phyloP scores from a whole-genome alignment of 129 eudicot genomes.

The Helianthus annuus region DNA sequence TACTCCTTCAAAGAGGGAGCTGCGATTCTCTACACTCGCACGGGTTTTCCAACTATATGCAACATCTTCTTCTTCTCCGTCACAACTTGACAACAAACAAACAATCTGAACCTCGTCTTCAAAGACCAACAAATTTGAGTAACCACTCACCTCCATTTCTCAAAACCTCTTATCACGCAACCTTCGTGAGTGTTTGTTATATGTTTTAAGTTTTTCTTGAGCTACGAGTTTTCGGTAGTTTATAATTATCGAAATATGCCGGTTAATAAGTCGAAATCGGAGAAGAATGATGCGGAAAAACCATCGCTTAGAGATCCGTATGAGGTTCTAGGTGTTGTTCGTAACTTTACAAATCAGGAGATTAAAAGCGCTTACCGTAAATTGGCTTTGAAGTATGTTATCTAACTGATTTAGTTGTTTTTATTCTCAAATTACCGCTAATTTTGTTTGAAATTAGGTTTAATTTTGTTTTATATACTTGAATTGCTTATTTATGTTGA shows the following conservation, averaged over 20 bases:
- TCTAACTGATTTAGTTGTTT: not conserved
- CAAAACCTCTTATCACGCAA: not conserved
- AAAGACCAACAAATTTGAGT: not conserved
- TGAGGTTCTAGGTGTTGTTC: constrained; percentile 72
- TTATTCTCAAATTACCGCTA: too few species aligned
- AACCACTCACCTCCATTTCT: constrained; percentile 6
- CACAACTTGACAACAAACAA: not conserved
- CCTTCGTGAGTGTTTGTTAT: constrained; percentile 15
- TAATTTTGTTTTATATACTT: not conserved
- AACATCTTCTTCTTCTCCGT: constrained; percentile 16
- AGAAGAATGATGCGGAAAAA: constrained; percentile 46
- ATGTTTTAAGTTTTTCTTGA: constrained; percentile 23
- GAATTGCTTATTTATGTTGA: not conserved
- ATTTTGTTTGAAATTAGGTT: constrained; percentile 9
- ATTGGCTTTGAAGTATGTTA: constrained; percentile 77
- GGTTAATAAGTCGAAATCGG: constrained; percentile 58
- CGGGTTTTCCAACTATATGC: constrained; percentile 27
- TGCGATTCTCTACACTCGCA: constrained; percentile 22
- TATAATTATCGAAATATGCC: constrained; percentile 48
- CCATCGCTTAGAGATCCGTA: constrained; percentile 73
- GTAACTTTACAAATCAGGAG: constrained; percentile 79
- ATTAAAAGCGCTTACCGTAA: constrained; percentile 81
- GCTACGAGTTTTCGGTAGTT: constrained; percentile 6
- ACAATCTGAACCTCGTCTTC: constrained; percentile 20
- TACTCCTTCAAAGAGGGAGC: constrained; percentile 29